Evolutionary conservation across 1,284 basidiomycete species (phyloP).

Genomic region (Pisolithus thermaeus): DNA sequence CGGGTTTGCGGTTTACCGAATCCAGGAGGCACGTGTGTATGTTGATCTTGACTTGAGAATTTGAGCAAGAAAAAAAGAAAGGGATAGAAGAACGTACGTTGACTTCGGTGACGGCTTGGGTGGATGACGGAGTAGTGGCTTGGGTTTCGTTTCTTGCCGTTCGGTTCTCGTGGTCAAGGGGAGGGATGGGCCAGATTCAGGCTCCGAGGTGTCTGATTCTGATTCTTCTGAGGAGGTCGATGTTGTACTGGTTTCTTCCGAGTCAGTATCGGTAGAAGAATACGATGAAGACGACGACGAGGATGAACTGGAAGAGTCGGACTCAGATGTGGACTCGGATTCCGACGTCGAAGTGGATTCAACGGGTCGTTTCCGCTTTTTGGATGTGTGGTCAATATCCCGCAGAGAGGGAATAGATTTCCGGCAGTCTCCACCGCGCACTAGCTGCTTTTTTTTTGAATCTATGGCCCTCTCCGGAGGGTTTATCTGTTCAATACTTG

Average conservation of each 20-base stretch:
- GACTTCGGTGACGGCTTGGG: neutral
- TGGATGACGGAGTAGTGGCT: neutral
- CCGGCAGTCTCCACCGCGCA: too few species aligned
- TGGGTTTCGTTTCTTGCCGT: conserved; percentile 1
- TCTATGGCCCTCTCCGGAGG: neutral
- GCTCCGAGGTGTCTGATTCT: conserved; percentile 22
- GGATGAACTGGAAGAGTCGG: conserved; percentile 3
- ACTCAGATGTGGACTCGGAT: conserved; percentile 6
- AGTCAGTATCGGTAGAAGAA: neutral
- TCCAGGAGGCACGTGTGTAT: conserved; percentile 48
- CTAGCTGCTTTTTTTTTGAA: neutral
- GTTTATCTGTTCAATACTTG: neutral
- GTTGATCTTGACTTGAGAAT: neutral
- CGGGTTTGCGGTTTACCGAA: conserved; percentile 63
- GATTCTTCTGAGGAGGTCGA: conserved; percentile 8
- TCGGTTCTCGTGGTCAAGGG: neutral
- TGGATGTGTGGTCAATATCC: neutral
- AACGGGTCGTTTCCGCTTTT: conserved; percentile 24
- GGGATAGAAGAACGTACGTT: neutral
- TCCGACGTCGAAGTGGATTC: conserved; percentile 11
- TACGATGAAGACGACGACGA: conserved; percentile 6
- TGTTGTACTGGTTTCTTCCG: neutral
- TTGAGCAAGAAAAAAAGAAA: neutral
- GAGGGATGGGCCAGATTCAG: conserved; percentile 14
- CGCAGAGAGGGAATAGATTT: neutral